Evolutionary conservation across 2,329 filamentous ascomycete genomes (phyloP).

Genomic region (Beauveria sp.): DNA sequence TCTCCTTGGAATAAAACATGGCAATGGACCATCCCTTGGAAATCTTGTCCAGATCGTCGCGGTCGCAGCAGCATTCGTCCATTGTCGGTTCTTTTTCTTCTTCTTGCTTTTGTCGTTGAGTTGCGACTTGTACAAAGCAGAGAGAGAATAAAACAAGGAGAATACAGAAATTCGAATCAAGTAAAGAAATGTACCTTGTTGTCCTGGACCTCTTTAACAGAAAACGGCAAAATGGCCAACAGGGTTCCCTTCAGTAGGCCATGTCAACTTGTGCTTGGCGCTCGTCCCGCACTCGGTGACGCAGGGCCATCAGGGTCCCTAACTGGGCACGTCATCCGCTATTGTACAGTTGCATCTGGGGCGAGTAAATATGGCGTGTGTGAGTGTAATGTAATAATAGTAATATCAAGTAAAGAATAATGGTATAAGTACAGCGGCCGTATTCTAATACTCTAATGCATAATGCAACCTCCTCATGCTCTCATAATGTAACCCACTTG

Average conservation of each 20-base stretch:
- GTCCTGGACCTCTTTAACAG: background rate
- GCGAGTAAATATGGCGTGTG: background rate
- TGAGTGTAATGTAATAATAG: too few relatives aligned
- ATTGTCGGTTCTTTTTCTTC: conserved; percentile 12
- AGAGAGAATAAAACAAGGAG: background rate
- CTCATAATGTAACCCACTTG: background rate
- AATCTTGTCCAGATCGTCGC: conserved; percentile 26
- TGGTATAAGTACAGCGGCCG: background rate
- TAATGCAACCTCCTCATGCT: background rate
- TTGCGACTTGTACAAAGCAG: background rate
- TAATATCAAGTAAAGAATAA: background rate
- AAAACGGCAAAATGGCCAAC: background rate
- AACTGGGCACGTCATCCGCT: background rate
- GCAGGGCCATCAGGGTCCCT: conserved; percentile 4
- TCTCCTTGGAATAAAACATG: conserved; percentile 27
- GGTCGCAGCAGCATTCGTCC: conserved; percentile 16
- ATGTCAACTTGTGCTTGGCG: background rate
- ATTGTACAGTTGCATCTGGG: background rate
- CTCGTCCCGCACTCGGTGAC: background rate
- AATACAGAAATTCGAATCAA: background rate
- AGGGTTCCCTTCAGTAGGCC: conserved; percentile 1
- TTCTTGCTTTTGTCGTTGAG: background rate
- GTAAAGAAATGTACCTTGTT: background rate
- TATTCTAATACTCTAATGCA: background rate
- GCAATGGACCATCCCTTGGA: conserved; percentile 31